A percentile compares a stretch with the other conserved stretches of the same genome.
Conservation (phyloP, 108 stramenopile species). For the Pseudonitzschia delicatissima region DNA sequence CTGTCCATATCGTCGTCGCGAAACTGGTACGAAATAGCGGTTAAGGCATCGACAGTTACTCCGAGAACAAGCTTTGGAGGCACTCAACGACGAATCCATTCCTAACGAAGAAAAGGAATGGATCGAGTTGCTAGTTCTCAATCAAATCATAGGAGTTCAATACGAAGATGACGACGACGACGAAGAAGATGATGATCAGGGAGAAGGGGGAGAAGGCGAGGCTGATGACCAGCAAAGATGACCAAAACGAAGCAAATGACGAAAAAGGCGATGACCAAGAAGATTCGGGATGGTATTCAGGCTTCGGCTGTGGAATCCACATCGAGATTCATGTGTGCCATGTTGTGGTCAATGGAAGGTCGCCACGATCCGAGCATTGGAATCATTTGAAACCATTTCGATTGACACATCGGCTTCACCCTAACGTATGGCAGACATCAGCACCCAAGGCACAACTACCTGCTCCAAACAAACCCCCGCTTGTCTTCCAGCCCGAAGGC, state of each 20-base stretch:
- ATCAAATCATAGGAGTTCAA: slow-evolving; percentile 67
- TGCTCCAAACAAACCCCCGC: slow-evolving; percentile 13
- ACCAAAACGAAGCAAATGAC: slow-evolving; percentile 15
- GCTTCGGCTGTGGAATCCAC: slow-evolving; percentile 69
- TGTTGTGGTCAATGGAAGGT: slow-evolving; percentile 54
- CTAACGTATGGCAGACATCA: slow-evolving; percentile 65
- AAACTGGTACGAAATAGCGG: slow-evolving; percentile 50
- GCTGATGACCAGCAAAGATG: neutral
- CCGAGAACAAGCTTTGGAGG: slow-evolving; percentile 25
- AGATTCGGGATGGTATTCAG: slow-evolving; percentile 42
- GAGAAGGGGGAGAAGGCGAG: slow-evolving; percentile 37
- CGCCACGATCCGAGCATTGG: slow-evolving; percentile 57
- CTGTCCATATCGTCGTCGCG: slow-evolving; percentile 17
- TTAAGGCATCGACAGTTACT: slow-evolving; percentile 27
- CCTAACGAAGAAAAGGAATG: slow-evolving; percentile 57
- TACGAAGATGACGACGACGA: slow-evolving; percentile 43
- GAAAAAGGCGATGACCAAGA: slow-evolving; percentile 1
- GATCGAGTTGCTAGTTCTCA: slow-evolving; percentile 72
- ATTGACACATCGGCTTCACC: slow-evolving; percentile 81
- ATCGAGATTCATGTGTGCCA: slow-evolving; percentile 77
- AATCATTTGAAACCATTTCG: slow-evolving; percentile 55
- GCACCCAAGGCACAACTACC: slow-evolving; percentile 5
- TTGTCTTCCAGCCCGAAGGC: slow-evolving; percentile 19
- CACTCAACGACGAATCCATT: slow-evolving; percentile 27
- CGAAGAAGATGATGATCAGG: slow-evolving; percentile 27